Evolutionary conservation across 208 protist genomes (phyloP), one percentile per base, ranked within the genome.

Genomic region (Acanthamoeba royreba): DNA sequence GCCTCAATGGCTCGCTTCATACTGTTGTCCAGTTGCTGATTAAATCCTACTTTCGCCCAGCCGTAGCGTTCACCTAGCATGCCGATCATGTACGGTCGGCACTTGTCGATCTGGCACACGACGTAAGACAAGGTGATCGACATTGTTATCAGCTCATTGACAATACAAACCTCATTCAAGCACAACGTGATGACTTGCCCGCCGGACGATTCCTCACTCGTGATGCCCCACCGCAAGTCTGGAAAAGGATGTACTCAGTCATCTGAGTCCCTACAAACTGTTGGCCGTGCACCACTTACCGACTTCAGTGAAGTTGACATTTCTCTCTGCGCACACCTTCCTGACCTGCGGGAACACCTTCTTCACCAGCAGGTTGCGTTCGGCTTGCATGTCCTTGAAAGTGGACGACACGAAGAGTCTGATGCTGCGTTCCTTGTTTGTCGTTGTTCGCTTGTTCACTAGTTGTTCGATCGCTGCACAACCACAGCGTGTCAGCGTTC

Each of bases 221-320:
- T 93, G 88, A 93, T 93, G 4, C 88, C 88, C 88, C 88, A 93
- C 7, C 88, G 88, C 19, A 93, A 28, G 22, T 93, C 88, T 9
- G 72, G 15, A 28, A 22, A 25, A 17, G n/a, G 19, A 83, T 83
- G 31, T 25, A 63, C 42, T 28, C 15, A 25, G 19, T 38, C 19
- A 55, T n/a, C n/a, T n/a, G n/a, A n/a, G n/a, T n/a, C n/a, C n/a
- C n/a, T n/a, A n/a, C n/a, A n/a, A n/a, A n/a, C n/a, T n/a, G n/a
- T n/a, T 25, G 25, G 53, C 25, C 53, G 53, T 25, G 25, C 25
- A 25, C 25, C 53, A n/a, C 35, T 17, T 83, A 83, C 72, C 72
- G n/a, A 93, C 88, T 11, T 79, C 88, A 0, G 49, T 85, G 66
- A 93, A 93, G 38, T 93, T 53, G n/a, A 93, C 61, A 13, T 63